Percentiles rank a stretch among this genome's conserved stretches.
Conservation (phyloP, 257 asterid genomes). For the Verbascum thapsus region DNA sequence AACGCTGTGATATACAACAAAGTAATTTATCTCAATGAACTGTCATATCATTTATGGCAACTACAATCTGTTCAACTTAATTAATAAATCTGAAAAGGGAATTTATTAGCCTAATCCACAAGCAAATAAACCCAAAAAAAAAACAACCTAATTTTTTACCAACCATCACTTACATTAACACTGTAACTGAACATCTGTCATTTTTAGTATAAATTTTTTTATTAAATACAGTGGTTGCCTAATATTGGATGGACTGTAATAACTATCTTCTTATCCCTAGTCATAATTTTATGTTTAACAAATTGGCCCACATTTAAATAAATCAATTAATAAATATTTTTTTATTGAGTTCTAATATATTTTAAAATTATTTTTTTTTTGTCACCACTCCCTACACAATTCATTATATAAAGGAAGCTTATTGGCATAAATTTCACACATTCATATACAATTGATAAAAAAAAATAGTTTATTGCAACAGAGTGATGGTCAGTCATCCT, state of each 20-base stretch:
- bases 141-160: slow-evolving; percentile 35
- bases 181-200: background rate
- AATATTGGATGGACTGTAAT: slow-evolving; percentile 24
- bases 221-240: slow-evolving; percentile 40
- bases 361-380: background rate
- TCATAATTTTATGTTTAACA: background rate
- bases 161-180: slow-evolving; percentile 24
- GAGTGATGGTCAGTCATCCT: slow-evolving; percentile 2
- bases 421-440: background rate
- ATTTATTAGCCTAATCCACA: slow-evolving; percentile 25
- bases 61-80: slow-evolving; percentile 9
- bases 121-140: slow-evolving; percentile 12
- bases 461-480: no score
- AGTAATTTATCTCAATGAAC: background rate
- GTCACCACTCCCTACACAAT: slow-evolving; percentile 14
- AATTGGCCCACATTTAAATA: slow-evolving; percentile 22
- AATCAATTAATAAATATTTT: background rate
- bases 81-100: slow-evolving; percentile 8
- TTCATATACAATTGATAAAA: no score
- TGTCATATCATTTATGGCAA: background rate
- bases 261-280: slow-evolving; percentile 34
- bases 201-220: slow-evolving; percentile 31
- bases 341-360: background rate
- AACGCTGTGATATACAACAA: no score
- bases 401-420: slow-evolving; percentile 27